A percentile compares a stretch with the other conserved stretches of the same genome.
Conservation (phyloP, 495 filamentous ascomycete genomes). For the Annulohypoxylon maeteangense region DNA sequence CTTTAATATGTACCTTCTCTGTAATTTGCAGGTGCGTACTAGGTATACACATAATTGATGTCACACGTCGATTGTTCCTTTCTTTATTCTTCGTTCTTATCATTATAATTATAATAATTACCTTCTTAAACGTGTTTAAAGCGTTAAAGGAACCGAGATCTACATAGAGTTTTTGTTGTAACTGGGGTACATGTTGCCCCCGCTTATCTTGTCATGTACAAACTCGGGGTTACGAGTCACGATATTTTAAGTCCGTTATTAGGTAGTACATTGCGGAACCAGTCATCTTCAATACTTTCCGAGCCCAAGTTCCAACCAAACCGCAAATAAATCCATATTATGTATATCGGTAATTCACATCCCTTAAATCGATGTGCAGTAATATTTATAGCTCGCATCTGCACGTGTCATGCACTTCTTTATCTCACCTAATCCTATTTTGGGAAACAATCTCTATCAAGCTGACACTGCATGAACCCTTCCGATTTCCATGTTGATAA, state of each 20-base stretch:
- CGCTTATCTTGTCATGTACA: background rate
- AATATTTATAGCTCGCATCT: slow-evolving; percentile 7
- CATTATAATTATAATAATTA: background rate
- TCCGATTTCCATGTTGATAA: background rate
- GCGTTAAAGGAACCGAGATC: background rate
- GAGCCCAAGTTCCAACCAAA: background rate
- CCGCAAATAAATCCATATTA: no score
- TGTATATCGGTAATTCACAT: background rate
- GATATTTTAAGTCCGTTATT: slow-evolving; percentile 8
- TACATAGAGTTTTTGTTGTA: background rate
- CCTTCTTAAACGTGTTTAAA: background rate
- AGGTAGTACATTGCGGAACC: no score
- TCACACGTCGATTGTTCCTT: no score
- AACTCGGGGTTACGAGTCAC: background rate
- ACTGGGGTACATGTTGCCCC: background rate
- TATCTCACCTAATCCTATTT: background rate
- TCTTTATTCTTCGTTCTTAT: background rate
- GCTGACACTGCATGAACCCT: background rate
- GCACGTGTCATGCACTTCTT: background rate
- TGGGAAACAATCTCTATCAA: slow-evolving; percentile 1
- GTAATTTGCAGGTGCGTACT: no score
- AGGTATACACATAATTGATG: no score
- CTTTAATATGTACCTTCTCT: background rate
- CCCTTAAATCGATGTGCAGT: background rate
- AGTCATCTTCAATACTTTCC: background rate